These are phyloP conservation scores for Trichoderma atrobrunneum DNA, from an alignment of 2,329 filamentous ascomycete genomes.

Conservation along the genomic window DNA sequence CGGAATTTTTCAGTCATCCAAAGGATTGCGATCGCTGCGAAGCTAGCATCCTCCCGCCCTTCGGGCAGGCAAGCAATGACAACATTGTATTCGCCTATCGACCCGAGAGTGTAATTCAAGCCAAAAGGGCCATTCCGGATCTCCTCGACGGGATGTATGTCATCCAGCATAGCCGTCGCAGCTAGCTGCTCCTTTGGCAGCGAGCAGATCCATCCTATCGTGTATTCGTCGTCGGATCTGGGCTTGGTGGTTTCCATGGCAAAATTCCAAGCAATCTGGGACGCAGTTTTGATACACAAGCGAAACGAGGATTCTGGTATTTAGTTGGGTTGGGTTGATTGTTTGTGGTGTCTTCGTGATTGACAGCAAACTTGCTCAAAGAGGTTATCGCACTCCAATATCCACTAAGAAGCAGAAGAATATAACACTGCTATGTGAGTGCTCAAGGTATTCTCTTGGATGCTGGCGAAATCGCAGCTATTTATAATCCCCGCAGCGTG, in stretches of 20 bases:
- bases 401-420: background rate
- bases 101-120: no score
- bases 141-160: background rate
- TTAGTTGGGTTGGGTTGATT: background rate
- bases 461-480: background rate
- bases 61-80: no score
- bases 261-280: background rate
- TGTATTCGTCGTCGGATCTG: background rate
- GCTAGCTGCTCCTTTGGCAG: background rate
- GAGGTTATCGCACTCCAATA: no score
- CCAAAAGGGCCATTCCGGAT: no score
- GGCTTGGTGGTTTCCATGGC: background rate
- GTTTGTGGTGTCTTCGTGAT: background rate
- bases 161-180: background rate
- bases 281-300: background rate
- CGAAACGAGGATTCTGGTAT: background rate
- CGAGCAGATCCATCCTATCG: background rate
- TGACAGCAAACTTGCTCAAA: background rate
- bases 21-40: no score
- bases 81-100: no score
- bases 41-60: no score
- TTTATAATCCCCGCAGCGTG: background rate
- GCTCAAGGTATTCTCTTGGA: background rate
- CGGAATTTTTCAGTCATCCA: no score
- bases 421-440: background rate